Evolutionary conservation across 495 filamentous ascomycete species (phyloP), one percentile per base, ranked within the genome.

Genomic region (Xylaria flabelliformis): DNA sequence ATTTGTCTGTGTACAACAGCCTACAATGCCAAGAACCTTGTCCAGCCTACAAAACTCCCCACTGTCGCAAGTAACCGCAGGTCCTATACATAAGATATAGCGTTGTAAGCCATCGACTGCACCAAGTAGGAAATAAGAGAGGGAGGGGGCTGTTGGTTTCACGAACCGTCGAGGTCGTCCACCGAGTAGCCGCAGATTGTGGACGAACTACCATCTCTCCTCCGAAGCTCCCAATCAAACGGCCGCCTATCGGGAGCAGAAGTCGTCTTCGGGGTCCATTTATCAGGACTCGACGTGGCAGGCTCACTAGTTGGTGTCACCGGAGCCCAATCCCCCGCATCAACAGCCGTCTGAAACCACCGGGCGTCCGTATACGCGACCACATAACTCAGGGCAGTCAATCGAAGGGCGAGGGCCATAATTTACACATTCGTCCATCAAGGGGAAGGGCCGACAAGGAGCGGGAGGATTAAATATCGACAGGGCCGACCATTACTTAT

Each of bases 231-330:
- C 68, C 71, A 50, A 36, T 76, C 74, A 51, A 64, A 44, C 64
- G 64, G 74, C 63, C 58, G 68, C 71, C 66, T 71, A 61, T 65
- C 69, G 59, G 76, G 78, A 36, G 75, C 75, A 71, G 80, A 62
- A 64, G 79, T 80, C 72, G 79, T 79, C 71, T 77, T 78, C 63
- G 80, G 75, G 26, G 69, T 36, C 78, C 78, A 80, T 75, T 72
- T 70, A 70, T 67, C 74, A 75, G 74, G 64, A 73, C 74, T 68
- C 73, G 71, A 71, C 24, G 68, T 64, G 34, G 73, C 39, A 41
- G 61, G 61, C 51, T 71, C 70, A 50, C 58, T 29, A 42, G 74
- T 73, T 26, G 74, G 46, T 56, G 66, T 76, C 63, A 73, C 73
- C 76, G 77, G 74, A 72, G 72, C 73, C 77, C 77, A 78, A 77